Evolutionary conservation across 257 asterid genomes (phyloP), one percentile per base, ranked within the genome.

Genomic region (Cynanchum wilfordii): DNA sequence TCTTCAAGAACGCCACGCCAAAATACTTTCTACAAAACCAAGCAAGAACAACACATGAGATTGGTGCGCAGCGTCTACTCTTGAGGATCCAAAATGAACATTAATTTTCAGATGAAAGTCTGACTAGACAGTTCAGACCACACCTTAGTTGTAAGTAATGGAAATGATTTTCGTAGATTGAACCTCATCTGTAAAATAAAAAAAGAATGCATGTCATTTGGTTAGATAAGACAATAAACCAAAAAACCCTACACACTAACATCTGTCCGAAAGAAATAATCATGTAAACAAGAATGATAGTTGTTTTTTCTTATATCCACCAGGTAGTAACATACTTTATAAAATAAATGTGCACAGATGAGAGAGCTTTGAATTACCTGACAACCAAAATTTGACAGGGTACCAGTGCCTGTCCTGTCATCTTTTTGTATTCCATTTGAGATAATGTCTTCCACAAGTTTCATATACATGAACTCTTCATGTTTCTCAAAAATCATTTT

Each of bases 1-100:
- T 95, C 99, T 86, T 95, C 99, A 79, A 95, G 89, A 79, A 95
- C 97, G 49, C 97, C 98, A 45, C 93, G 86, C 99, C 99, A 95
- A 75, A 90, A 92, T 27, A 95, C 95, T 85, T 88, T 87, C 98
- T 95, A 63, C 72, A 77, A 58, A 75, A 25, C 33, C 47, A 40
- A 74, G 57, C 15, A 69, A 69, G 65, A 24, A 49, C 2, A 10
- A 24, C 13, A n/a, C 36, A 59, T 66, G 22, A 57, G 25, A 27
- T 59, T 40, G 45, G 3, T 3, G 6, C 16, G 9, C 13, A 15
- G 54, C 22, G 20, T 30, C 7, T 10, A 47, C 22, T 27, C 57
- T 25, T 25, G 29, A 71, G 75, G 10, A 24, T 57, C 4, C 44
- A 49, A 54, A 45, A 17, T 33, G 27, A 54, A 76, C 44, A 5